Evolutionary conservation across 345 rosid genomes (phyloP), one percentile per base, ranked within the genome.

Genomic region (Excoecaria agallocha): DNA sequence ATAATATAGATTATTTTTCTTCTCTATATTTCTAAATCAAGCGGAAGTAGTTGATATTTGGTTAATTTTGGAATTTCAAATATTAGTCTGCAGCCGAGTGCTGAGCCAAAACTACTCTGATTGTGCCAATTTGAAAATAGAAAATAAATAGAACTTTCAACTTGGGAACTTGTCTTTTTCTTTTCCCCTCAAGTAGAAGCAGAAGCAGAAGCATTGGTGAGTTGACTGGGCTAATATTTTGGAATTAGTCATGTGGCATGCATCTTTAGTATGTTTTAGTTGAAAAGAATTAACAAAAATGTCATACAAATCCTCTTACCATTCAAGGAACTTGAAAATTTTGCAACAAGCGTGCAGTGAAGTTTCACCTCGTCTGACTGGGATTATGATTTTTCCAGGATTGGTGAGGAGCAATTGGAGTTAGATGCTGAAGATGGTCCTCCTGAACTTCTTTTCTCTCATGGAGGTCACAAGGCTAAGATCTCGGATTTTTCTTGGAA

Each of bases 401-500:
- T 94, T 7, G 93, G 97, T 58, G 93, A 91, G 59, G 98, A 91
- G 83, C 96, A 91, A 82, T 71, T 86, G 67, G 91, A 88, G 77
- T 80, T 91, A 64, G 96, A 90, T 80, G 93, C 90, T 3, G 91
- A 91, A 46, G 96, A 89, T 74, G 96, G 96, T 63, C 92, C 97
- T 48, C 90, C 94, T 0, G 97, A 93, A 81, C 90, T 91, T 51
- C 89, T 91, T 0, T 93, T 93, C 78, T 86, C 90, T 39, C 98
- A 89, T 59, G 97, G 93, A 56, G 97, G 98, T 56, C 97, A 90
- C 82, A 87, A 85, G 77, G 90, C 91, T 3, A 89, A 87, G 82
- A 88, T 94, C 70, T 86, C 93, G 12, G 98, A 94, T 71, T 90
- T 94, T 76, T 85, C 97, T 38, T 88, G 94, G 94, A 90, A 92